Evolutionary conservation across 2,329 filamentous ascomycete species (phyloP), one percentile per base, ranked within the genome.

Genomic region (Thielaviopsis punctulata): DNA sequence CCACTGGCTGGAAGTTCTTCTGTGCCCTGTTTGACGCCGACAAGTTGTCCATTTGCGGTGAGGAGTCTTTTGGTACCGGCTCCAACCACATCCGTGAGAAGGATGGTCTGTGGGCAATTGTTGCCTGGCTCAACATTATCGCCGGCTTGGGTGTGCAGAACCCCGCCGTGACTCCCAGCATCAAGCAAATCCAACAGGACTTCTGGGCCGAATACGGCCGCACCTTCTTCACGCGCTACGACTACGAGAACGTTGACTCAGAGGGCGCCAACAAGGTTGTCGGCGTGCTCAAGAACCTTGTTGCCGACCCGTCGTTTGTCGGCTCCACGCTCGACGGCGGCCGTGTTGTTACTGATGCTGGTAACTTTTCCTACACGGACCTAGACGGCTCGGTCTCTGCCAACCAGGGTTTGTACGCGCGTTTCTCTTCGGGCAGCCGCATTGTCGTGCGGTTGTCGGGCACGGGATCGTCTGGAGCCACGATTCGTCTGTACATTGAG

Each of bases 1-100:
- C 92, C 36, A 98, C 92, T 1, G 92, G 92, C 62, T 98, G 92
- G 92, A 95, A 95, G 69, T 95, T 95, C 76, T 95, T 95, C 80
- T 95, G 89, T 65, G 87, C 88, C 61, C 77, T 95, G 54, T 95
- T 95, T 62, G 89, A 95, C 63, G 84, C 86, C 58, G 75, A 94
- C 70, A 95, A 94, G 76, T 83, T 95, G 64, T 95, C 92, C 63
- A 98, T 98, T 66, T 98, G 92, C 64, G 92, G 92, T 55, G 92
- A 98, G 70, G 92, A 98, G 76, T 92, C 85, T 58, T 98, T 98
- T 67, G 92, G 92, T 59, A 98, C 92, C 10, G 92, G 92, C 39
- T 94, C 86, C 69, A 95, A 98, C 73, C 92, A 98, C 69, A 95
- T 98, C 64, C 87, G 92, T 60, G 92, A 98, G 73, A 98, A 98